These are phyloP conservation scores for Canavalia ensiformis DNA, from an alignment of 306 rosid genomes.

Conservation along the genomic window DNA sequence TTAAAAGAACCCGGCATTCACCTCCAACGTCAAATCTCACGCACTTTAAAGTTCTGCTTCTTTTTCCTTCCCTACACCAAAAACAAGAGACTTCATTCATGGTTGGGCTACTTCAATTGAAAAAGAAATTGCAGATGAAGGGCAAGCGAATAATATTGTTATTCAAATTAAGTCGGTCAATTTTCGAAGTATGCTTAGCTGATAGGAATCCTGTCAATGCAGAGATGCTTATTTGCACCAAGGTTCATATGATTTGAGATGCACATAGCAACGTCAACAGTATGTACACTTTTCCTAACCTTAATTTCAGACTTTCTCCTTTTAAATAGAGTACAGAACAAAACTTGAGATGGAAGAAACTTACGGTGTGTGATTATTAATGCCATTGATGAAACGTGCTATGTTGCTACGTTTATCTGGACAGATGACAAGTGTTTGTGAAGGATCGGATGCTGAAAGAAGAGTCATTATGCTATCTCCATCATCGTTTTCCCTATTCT, in stretches of 20 bases:
- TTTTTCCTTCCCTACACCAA: constrained; percentile 79
- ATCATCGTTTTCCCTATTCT: constrained; percentile 82
- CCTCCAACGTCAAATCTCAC: constrained; percentile 84
- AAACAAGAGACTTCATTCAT: constrained; percentile 34
- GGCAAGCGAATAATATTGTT: too few species aligned
- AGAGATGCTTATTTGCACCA: neutral
- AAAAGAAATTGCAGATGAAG: neutral
- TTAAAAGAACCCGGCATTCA: constrained; percentile 78
- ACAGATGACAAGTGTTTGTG: constrained; percentile 81
- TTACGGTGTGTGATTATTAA: constrained; percentile 88
- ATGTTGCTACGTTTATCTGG: constrained; percentile 89
- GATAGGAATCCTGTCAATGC: neutral
- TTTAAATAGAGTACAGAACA: neutral
- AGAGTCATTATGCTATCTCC: constrained; percentile 99
- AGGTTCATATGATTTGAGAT: neutral
- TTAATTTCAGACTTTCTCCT: neutral
- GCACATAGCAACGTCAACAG: neutral
- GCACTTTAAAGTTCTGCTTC: constrained; percentile 93
- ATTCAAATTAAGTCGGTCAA: too few species aligned
- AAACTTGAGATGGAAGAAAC: constrained; percentile 47
- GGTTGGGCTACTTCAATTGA: neutral
- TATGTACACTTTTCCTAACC: neutral
- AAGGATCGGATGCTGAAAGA: constrained; percentile 76
- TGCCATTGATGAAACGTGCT: constrained; percentile 95
- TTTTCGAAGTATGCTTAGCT: neutral